Base-by-base conservation (phyloP, 352 stramenopile species). In the Globisporangium yorkense region DNA sequence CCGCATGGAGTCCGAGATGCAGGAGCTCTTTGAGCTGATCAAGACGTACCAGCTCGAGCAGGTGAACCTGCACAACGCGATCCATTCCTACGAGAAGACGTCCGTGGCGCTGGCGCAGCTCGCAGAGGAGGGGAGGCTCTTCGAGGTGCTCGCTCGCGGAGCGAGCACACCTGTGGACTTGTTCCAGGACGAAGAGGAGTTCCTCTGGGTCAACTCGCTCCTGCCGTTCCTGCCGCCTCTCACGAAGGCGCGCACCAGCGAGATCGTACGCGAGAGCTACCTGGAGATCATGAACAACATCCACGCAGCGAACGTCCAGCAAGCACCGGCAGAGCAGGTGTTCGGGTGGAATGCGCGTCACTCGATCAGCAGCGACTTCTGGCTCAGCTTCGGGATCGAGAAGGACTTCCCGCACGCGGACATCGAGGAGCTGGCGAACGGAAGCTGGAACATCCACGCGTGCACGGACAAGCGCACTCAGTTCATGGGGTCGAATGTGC, bases 401-500 rank as follows among this genome's bases (percentile, higher is more conserved):
- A 27, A 27, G 24, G 24, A 27, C 1, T 27, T 27, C 24, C 24
- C 24, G 24, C 24, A 27, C 24, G 24, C 24, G 24, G 24, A 27
- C 24, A 27, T 27, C 24, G 24, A 27, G 24, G 24, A 27, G 24
- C 24, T 27, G 24, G 24, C 24, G 24, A 35, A 35, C 31, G 31
- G 5, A 3, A 35, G 31, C 31, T 35, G 31, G 31, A 35, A 35
- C 49, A 54, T 79, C 37, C 55, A 72, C 58, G 68, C 56, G 51
- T 44, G 66, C 21, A 8, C 27, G 15, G 16, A 67, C 21, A 46
- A 63, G 35, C 66, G 51, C 12, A 29, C 48, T 10, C n/a, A 74
- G 16, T 67, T 75, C 63, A 66, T 70, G 68, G 18, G 56, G 54
- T 31, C 41, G 54, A 1, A 54, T 65, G 46, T 54, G 67, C 46